phyloP scores from a whole-genome alignment of 148 eudicot species.

The Rhododendron griersonianum region DNA sequence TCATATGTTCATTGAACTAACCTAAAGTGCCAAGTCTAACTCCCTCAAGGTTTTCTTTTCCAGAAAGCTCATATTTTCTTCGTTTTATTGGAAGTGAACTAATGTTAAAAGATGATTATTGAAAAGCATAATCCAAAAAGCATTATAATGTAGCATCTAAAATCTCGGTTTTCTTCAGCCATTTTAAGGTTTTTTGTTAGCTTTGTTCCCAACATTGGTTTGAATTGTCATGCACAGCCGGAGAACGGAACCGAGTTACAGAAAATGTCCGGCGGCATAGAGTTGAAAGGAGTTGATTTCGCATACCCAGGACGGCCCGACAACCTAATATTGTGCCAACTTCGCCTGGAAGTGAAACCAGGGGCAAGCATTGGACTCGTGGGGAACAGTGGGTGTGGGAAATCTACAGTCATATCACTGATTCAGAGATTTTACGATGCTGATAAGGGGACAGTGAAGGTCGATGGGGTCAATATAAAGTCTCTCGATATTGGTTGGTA shows the following conservation, averaged over 20 bases:
- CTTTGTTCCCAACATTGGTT: not conserved
- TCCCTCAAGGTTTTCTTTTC: not conserved
- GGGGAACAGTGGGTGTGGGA: conserved; percentile 93
- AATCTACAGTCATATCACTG: conserved; percentile 75
- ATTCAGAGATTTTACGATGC: conserved; percentile 78
- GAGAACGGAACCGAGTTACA: conserved; percentile 32
- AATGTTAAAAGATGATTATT: not conserved
- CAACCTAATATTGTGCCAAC: conserved; percentile 39
- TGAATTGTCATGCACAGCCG: conserved; percentile 16
- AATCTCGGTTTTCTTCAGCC: not conserved
- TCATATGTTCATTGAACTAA: not conserved
- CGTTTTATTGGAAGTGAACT: not conserved
- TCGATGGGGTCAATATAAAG: conserved; percentile 70
- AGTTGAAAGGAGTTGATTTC: conserved; percentile 67
- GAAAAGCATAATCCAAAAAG: not conserved
- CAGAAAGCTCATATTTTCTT: not conserved
- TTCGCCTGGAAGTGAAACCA: conserved; percentile 62
- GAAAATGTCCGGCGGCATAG: conserved; percentile 55
- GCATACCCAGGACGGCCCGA: conserved; percentile 66
- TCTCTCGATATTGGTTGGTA: conserved; percentile 64
- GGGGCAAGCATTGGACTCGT: conserved; percentile 85
- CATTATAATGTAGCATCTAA: not conserved
- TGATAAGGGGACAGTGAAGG: conserved; percentile 58
- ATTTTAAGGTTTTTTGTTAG: not conserved
- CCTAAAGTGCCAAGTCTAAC: not conserved